Evolutionary conservation across 345 rosid species (phyloP), one percentile per base, ranked within the genome.

Genomic region (Litchi chinensis): DNA sequence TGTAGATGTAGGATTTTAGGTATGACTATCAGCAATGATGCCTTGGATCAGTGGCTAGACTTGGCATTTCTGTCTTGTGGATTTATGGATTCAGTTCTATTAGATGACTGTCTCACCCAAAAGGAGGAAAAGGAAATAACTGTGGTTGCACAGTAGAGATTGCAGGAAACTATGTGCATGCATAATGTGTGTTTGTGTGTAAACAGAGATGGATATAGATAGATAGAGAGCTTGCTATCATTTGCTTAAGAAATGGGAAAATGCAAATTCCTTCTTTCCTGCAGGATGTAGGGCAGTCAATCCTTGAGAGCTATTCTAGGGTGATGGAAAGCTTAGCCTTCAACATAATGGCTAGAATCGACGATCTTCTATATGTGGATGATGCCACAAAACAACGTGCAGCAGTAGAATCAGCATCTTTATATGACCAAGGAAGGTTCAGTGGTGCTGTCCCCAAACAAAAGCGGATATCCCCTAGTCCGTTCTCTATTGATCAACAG

Each of bases 291-390:
- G 90, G 90, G 32, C 80, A 74, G 37, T 81, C 88, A 32, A 88
- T 88, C 40, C 82, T 85, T 40, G 90, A 85, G 86, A 83, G 90
- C 83, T 87, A 87, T 66, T 87, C 88, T 15, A 84, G 90, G 77
- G 90, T 82, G 76, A 83, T 82, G 73, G 87, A 88, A 75, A 84
- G 90, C 82, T 54, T 85, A 39, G 88, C 88, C 56, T 85, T 80
- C 83, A 85, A 84, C 84, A 71, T 84, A 68, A 67, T 77, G 76
- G 87, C 85, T 65, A 78, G 88, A 70, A 80, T 86, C 41, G 88
- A 85, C 70, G 90, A 88, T 75, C 80, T 88, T 59, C 69, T 85
- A 18, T 79, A 79, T 16, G 87, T 79, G 68, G 88, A 88, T 65
- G 88, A 83, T 74, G 88, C 90, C 54, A 80, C 83, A 56, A 85